These are phyloP conservation scores for Hypoxylon sp. DNA, from an alignment of 2,329 filamentous ascomycete genomes.

Conservation along the genomic window DNA sequence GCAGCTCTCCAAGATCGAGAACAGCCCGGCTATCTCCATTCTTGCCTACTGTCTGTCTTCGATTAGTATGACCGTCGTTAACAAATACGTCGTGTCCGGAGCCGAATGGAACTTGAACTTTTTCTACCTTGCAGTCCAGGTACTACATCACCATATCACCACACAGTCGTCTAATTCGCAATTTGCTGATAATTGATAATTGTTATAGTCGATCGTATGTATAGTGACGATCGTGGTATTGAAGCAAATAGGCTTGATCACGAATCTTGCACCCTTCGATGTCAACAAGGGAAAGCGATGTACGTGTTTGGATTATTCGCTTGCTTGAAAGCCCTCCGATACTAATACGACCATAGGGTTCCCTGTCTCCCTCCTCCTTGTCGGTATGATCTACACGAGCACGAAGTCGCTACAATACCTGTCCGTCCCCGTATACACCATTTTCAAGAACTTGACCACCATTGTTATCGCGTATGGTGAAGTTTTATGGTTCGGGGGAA, in stretches of 20 bases:
- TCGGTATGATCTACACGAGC: constrained; percentile 99
- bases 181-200: constrained; percentile 34
- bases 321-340: constrained; percentile 18
- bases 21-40: constrained; percentile 85
- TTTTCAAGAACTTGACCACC: constrained; percentile 99
- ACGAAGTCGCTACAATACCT: constrained; percentile 97
- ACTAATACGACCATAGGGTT: constrained; percentile 77
- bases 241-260: constrained; percentile 87
- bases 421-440: constrained; percentile 98
- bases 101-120: constrained; percentile 95
- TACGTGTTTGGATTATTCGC: constrained; percentile 62
- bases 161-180: constrained; percentile 6
- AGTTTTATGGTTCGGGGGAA: constrained; percentile 97
- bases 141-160: constrained; percentile 58
- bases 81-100: constrained; percentile 97
- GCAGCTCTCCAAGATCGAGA: constrained; percentile 69
- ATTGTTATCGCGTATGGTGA: constrained; percentile 99
- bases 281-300: constrained; percentile 92
- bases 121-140: constrained; percentile 93
- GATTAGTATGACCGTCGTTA: constrained; percentile 99
- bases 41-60: constrained; percentile 93
- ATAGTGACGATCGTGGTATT: constrained; percentile 85
- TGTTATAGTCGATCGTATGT: constrained; percentile 84
- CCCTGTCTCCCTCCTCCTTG: constrained; percentile 92
- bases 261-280: constrained; percentile 85